Evolutionary conservation across 2,329 filamentous ascomycete genomes (phyloP).

Genomic region (Neonectria punicea): DNA sequence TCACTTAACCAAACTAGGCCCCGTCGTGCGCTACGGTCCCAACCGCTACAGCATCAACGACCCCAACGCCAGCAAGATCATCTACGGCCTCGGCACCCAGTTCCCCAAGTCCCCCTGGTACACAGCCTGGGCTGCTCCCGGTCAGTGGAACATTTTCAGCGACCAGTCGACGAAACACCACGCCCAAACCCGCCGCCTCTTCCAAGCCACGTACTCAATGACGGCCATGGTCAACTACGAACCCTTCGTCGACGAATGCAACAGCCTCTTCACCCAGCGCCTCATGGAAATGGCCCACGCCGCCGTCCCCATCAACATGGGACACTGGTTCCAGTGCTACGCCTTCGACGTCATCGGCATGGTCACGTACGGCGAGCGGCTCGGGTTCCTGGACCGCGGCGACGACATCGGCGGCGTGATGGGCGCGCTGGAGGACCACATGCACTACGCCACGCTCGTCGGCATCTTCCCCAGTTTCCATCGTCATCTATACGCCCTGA

Average conservation of each 20-base stretch:
- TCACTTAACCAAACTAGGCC: no score
- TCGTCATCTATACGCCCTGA: slow-evolving; percentile 25
- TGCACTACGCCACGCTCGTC: slow-evolving; percentile 40
- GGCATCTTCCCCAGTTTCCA: slow-evolving; percentile 39
- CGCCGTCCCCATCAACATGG: slow-evolving; percentile 41
- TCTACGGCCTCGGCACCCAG: slow-evolving; percentile 45
- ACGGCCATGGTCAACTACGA: slow-evolving; percentile 48
- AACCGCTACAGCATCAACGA: slow-evolving; percentile 59
- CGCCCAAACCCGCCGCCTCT: slow-evolving; percentile 40
- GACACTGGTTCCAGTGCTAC: slow-evolving; percentile 51
- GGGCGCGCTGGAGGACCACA: slow-evolving; percentile 33
- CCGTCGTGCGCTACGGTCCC: slow-evolving; percentile 59
- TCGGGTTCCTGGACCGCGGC: slow-evolving; percentile 51
- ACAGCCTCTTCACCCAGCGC: slow-evolving; percentile 42
- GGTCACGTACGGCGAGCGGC: slow-evolving; percentile 48
- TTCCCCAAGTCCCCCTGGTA: slow-evolving; percentile 51
- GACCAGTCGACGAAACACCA: slow-evolving; percentile 44
- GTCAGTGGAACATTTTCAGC: slow-evolving; percentile 43
- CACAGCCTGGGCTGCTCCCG: slow-evolving; percentile 36
- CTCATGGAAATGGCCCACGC: slow-evolving; percentile 41
- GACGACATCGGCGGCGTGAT: slow-evolving; percentile 47
- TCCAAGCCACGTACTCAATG: slow-evolving; percentile 48
- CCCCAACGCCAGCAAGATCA: slow-evolving; percentile 50
- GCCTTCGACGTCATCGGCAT: slow-evolving; percentile 53
- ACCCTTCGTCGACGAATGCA: slow-evolving; percentile 47